These are phyloP conservation scores for Penicillium sp. DNA, from an alignment of 2,329 filamentous ascomycete genomes.

Conservation along the genomic window DNA sequence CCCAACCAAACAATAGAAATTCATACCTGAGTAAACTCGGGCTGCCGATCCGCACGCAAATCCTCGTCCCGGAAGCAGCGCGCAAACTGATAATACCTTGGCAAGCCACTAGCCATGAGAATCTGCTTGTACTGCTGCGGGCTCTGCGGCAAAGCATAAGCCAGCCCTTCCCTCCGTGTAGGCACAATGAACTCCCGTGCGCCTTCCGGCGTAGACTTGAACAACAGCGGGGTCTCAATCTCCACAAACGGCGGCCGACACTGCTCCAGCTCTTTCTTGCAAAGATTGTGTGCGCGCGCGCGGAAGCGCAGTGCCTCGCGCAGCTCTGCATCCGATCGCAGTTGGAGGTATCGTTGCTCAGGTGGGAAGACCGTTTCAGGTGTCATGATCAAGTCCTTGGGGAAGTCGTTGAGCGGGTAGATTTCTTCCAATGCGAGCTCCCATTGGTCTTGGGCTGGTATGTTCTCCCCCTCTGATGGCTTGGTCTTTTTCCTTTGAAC, in stretches of 20 bases:
- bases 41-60: conserved; percentile 84
- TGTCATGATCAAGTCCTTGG: conserved; percentile 73
- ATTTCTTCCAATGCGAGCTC: conserved; percentile 66
- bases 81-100: conserved; percentile 86
- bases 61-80: conserved; percentile 96
- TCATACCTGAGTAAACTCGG: conserved; percentile 86
- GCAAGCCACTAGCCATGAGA: conserved; percentile 85
- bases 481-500: conserved; percentile 45
- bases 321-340: conserved; percentile 70
- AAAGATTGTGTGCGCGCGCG: conserved; percentile 57
- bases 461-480: conserved; percentile 25
- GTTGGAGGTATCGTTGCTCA: conserved; percentile 76
- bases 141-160: conserved; percentile 91
- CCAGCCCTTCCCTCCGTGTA: conserved; percentile 70
- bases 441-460: conserved; percentile 40
- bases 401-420: conserved; percentile 69
- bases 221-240: conserved; percentile 88
- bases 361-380: conserved; percentile 71
- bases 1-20: not conserved
- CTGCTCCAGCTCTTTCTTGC: conserved; percentile 55
- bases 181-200: conserved; percentile 94
- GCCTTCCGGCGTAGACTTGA: conserved; percentile 96
- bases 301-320: conserved; percentile 70
- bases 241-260: conserved; percentile 63
- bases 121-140: conserved; percentile 99